Conservation (phyloP, 2,329 filamentous ascomycete species). For the Aspergillus pseudoglaucus region DNA sequence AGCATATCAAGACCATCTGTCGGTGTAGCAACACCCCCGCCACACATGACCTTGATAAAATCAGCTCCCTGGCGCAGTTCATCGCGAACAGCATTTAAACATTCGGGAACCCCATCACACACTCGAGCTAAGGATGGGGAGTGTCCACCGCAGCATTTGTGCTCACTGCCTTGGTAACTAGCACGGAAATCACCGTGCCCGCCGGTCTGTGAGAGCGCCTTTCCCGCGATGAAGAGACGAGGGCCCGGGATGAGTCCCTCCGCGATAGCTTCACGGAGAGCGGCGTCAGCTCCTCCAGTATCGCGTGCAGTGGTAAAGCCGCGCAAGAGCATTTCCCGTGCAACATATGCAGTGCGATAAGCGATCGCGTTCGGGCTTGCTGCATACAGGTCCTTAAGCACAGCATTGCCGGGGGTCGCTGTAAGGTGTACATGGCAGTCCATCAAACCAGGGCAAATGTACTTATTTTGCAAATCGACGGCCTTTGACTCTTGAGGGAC, state of each 20-base stretch:
- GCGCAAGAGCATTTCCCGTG: conserved; percentile 43
- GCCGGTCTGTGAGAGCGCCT: conserved; percentile 51
- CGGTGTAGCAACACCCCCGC: conserved; percentile 51
- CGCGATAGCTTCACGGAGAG: conserved; percentile 40
- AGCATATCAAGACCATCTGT: conserved; percentile 47
- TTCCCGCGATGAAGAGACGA: conserved; percentile 47
- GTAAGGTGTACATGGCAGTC: conserved; percentile 47
- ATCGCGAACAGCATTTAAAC: conserved; percentile 46
- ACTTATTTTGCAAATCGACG: conserved; percentile 38
- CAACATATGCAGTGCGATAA: conserved; percentile 8
- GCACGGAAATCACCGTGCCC: conserved; percentile 48
- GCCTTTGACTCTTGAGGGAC: conserved; percentile 4
- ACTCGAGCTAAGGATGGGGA: conserved; percentile 26
- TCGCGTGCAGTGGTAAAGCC: conserved; percentile 56
- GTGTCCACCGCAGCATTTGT: conserved; percentile 41
- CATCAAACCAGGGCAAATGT: conserved; percentile 46
- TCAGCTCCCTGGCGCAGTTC: conserved; percentile 51
- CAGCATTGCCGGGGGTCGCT: conserved; percentile 38
- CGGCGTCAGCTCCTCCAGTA: conserved; percentile 48
- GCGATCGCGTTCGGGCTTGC: conserved; percentile 23
- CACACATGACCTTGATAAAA: conserved; percentile 56
- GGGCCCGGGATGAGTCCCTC: conserved; percentile 50
- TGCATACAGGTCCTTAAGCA: conserved; percentile 30
- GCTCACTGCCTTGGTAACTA: conserved; percentile 24
- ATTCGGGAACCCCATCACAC: conserved; percentile 50